These are phyloP conservation scores for Podila epigama DNA, from an alignment of 192 early-diverging fungal species.

Conservation along the genomic window DNA sequence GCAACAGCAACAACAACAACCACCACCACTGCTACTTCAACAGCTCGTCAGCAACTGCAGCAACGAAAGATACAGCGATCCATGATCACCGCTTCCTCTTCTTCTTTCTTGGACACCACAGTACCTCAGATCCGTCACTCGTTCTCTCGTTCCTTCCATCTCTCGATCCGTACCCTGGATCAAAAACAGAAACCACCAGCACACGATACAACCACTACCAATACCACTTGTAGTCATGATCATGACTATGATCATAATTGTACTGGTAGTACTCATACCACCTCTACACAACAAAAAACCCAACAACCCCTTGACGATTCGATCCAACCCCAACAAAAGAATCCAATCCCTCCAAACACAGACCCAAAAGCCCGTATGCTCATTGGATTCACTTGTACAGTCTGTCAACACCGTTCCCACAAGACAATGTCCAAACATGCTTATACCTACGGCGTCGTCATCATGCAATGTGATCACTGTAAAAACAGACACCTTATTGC, in stretches of 20 bases:
- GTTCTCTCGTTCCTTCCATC: slow-evolving; percentile 23
- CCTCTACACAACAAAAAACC: background rate
- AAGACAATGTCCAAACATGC: slow-evolving; percentile 94
- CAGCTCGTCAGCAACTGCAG: too few relatives aligned
- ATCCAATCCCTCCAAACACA: slow-evolving; percentile 33
- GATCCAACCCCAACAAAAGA: slow-evolving; percentile 27
- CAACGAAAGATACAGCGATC: too few relatives aligned
- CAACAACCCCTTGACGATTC: slow-evolving; percentile 1
- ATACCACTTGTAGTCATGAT: background rate
- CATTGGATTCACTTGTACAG: slow-evolving; percentile 96
- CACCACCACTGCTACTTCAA: too few relatives aligned
- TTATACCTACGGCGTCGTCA: slow-evolving; percentile 91
- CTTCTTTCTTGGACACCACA: too few relatives aligned
- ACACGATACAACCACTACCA: too few relatives aligned
- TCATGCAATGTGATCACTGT: slow-evolving; percentile 93
- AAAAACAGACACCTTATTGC: slow-evolving; percentile 94
- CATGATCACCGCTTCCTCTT: too few relatives aligned
- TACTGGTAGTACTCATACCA: too few relatives aligned
- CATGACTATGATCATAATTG: background rate
- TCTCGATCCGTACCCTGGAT: slow-evolving; percentile 29
- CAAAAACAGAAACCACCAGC: slow-evolving; percentile 3
- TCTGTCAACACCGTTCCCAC: slow-evolving; percentile 82
- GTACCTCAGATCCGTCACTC: background rate
- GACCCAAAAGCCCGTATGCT: slow-evolving; percentile 68
- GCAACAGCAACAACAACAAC: too few relatives aligned